phyloP scores from a whole-genome alignment of 768 basidiomycete species.

The Boletus eberwhitei region DNA sequence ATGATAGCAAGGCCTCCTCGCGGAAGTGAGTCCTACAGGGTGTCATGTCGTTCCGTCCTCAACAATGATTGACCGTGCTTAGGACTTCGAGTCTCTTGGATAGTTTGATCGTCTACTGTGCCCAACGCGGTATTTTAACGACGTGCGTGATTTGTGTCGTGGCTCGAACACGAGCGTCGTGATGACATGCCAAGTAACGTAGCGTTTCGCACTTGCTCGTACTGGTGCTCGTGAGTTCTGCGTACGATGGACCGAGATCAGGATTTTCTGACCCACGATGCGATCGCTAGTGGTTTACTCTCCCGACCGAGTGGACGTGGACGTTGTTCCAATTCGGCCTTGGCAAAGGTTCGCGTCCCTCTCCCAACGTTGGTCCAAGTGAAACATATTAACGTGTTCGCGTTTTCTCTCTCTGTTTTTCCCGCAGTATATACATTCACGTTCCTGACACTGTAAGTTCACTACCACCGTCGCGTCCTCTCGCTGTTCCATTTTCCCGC shows the following conservation, averaged over 20 bases:
- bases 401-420: neutral
- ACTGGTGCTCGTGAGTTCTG: slow-evolving; percentile 7
- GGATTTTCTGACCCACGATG: neutral
- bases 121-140: slow-evolving; percentile 14
- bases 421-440: slow-evolving; percentile 16
- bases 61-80: neutral
- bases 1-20: neutral
- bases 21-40: slow-evolving; percentile 1
- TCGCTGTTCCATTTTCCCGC: no score
- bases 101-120: slow-evolving; percentile 6
- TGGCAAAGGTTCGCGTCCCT: slow-evolving; percentile 6
- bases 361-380: no score
- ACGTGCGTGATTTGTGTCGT: slow-evolving; percentile 5
- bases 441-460: slow-evolving; percentile 11
- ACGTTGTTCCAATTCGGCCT: slow-evolving; percentile 14
- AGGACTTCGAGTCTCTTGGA: slow-evolving; percentile 9
- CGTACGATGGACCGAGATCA: neutral
- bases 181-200: neutral
- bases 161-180: neutral
- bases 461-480: neutral
- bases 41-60: neutral
- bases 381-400: neutral
- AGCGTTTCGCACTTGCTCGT: slow-evolving; percentile 8
- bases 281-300: slow-evolving; percentile 5
- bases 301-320: slow-evolving; percentile 2